Evolutionary conservation across 176 grass and related monocot genomes (phyloP).

Genomic region (Carex myosuroides): DNA sequence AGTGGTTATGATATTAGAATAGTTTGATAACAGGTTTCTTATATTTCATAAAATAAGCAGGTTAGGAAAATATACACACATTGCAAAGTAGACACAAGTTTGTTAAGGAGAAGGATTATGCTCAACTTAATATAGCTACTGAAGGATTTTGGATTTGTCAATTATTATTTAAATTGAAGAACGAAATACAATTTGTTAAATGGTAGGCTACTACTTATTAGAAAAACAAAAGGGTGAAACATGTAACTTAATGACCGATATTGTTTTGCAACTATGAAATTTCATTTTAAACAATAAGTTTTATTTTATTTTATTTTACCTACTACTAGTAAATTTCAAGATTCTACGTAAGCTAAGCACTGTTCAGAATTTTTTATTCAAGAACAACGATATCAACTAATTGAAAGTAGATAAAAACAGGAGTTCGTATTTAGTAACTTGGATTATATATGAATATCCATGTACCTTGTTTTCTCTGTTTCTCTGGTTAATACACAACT

Average conservation of each 20-base stretch:
- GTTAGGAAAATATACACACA: not conserved
- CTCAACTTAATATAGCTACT: not conserved
- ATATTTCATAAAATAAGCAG: not conserved
- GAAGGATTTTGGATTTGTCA: not conserved
- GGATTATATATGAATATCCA: not conserved
- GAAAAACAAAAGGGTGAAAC: not conserved
- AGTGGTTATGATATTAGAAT: not conserved
- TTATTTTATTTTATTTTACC: not conserved
- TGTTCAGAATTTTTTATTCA: not conserved
- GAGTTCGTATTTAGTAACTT: not conserved
- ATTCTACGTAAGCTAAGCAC: not conserved
- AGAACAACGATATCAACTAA: not conserved
- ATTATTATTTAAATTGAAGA: not conserved
- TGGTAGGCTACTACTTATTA: not conserved
- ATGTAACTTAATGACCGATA: not conserved
- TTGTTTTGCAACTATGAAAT: not conserved
- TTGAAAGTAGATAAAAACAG: not conserved
- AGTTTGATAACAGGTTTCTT: not conserved
- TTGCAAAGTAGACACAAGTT: not conserved
- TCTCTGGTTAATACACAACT: not conserved
- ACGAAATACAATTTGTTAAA: not conserved
- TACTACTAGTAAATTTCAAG: not conserved
- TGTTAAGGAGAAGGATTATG: not conserved
- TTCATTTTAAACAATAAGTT: not conserved
- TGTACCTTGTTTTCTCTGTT: not conserved